These are phyloP conservation scores for Nitzschia inconspicua DNA, from an alignment of 108 stramenopile species.

Conservation along the genomic window DNA sequence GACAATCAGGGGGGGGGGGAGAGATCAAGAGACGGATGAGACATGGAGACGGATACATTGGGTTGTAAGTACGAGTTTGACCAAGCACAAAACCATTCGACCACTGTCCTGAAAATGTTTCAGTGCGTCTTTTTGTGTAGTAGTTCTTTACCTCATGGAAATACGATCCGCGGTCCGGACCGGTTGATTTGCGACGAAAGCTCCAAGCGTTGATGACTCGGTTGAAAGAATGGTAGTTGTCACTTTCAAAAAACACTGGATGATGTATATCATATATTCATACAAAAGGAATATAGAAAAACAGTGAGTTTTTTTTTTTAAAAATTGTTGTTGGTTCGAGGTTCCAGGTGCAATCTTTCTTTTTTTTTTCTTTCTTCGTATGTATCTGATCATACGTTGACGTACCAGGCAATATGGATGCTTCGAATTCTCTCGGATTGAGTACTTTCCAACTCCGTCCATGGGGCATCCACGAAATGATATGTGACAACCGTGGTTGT, in stretches of 20 bases:
- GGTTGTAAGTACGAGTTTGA: too few relatives aligned
- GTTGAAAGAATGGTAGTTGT: constrained; percentile 55
- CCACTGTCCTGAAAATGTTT: too few relatives aligned
- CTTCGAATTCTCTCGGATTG: constrained; percentile 52
- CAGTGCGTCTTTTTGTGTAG: too few relatives aligned
- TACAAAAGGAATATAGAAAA: too few relatives aligned
- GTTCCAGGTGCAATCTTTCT: neutral
- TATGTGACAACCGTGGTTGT: constrained; percentile 15
- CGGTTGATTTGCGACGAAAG: constrained; percentile 49
- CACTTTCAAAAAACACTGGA: constrained; percentile 63
- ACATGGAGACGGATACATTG: too few relatives aligned
- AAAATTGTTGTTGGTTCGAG: too few relatives aligned
- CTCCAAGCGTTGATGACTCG: constrained; percentile 62
- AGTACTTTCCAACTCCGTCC: constrained; percentile 56
- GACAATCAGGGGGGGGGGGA: too few relatives aligned
- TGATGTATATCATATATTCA: too few relatives aligned
- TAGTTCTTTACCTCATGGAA: too few relatives aligned
- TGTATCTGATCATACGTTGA: neutral
- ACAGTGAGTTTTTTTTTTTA: too few relatives aligned
- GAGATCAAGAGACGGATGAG: too few relatives aligned
- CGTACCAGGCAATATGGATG: constrained; percentile 44
- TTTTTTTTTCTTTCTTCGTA: neutral
- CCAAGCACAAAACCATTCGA: too few relatives aligned
- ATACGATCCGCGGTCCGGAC: constrained; percentile 49
- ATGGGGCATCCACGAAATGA: constrained; percentile 59